Conservation (phyloP, 78 protist genomes). For the Paulinella micropora region DNA sequence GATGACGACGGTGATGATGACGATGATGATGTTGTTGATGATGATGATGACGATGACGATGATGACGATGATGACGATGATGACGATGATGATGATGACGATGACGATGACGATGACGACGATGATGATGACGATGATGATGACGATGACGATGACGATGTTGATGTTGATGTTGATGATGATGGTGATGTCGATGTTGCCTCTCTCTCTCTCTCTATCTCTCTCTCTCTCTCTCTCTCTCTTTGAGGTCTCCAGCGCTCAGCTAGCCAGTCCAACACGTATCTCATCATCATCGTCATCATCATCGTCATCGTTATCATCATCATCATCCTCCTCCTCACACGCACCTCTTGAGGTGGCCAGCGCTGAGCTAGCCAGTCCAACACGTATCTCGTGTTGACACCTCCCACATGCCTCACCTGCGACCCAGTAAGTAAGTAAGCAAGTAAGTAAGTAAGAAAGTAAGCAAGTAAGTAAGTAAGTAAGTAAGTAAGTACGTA, state of each 20-base stretch:
- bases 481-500: neutral
- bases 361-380: neutral
- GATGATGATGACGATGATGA: too few species aligned
- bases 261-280: neutral
- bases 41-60: slow-evolving; percentile 1
- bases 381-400: neutral
- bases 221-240: neutral
- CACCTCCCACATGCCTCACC: neutral
- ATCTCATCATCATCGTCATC: neutral
- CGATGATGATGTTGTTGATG: slow-evolving; percentile 2
- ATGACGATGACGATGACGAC: slow-evolving; percentile 1
- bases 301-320: neutral
- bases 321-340: too few species aligned
- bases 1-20: slow-evolving; percentile 8
- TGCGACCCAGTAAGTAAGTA: neutral
- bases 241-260: too few species aligned
- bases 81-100: slow-evolving; percentile 5
- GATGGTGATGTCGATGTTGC: too few species aligned
- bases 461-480: too few species aligned
- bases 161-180: too few species aligned
- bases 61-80: slow-evolving; percentile 5
- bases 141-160: too few species aligned
- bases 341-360: neutral
- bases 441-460: too few species aligned
- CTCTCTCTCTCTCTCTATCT: too few species aligned